These are phyloP conservation scores for Suillus fuscotomentosus DNA, from an alignment of 768 basidiomycete genomes.

Conservation along the genomic window DNA sequence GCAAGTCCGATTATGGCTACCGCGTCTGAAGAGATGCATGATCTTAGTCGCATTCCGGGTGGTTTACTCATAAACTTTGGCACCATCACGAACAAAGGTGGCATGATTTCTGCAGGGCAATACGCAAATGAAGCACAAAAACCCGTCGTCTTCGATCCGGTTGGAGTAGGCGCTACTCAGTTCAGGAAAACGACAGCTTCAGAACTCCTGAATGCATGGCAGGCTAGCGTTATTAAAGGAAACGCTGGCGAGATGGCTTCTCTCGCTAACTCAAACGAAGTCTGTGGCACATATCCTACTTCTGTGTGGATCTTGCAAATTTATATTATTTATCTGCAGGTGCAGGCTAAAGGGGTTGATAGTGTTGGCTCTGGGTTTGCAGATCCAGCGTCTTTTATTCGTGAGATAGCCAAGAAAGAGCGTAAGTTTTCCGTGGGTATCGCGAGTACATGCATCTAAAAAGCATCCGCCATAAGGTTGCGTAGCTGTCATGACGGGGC, in stretches of 20 bases:
- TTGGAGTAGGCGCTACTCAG: constrained; percentile 81
- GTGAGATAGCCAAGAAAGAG: constrained; percentile 66
- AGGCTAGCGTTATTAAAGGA: constrained; percentile 91
- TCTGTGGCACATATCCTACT: constrained; percentile 20
- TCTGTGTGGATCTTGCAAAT: neutral
- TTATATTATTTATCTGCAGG: constrained; percentile 38
- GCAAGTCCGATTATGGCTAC: constrained; percentile 96
- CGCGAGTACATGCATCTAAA: neutral
- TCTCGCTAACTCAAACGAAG: constrained; percentile 75
- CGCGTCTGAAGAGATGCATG: constrained; percentile 76
- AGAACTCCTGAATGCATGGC: constrained; percentile 77
- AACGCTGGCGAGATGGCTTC: constrained; percentile 89
- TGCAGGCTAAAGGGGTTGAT: constrained; percentile 81
- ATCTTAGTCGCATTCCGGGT: constrained; percentile 63
- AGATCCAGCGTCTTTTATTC: constrained; percentile 71
- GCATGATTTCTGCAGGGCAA: constrained; percentile 74
- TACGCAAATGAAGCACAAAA: constrained; percentile 68
- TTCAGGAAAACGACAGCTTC: constrained; percentile 55
- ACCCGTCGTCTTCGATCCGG: constrained; percentile 88
- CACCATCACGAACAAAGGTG: constrained; percentile 65
- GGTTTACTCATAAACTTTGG: constrained; percentile 88
- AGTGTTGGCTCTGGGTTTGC: constrained; percentile 75
- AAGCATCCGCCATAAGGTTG: constrained; percentile 49
- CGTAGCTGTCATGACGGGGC: constrained; percentile 79
- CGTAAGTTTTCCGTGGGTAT: constrained; percentile 43